Conservation (phyloP, 805 yeast genomes). For the Cyberlindnera japonica region DNA sequence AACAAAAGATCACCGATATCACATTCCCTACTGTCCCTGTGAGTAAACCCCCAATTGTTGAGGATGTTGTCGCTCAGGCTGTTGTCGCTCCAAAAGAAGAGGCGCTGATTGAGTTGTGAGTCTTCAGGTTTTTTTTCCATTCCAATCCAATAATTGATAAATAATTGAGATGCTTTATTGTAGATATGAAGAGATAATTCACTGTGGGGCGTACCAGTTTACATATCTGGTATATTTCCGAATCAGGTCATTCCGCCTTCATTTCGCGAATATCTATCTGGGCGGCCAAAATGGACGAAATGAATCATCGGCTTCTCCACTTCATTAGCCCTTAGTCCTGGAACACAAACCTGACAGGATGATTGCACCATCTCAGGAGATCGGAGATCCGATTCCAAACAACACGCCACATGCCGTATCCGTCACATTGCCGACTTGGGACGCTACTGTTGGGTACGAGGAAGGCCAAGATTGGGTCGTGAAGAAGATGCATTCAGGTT, state of each 20-base stretch:
- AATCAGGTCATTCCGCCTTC: neutral
- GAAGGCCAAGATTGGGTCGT: slow-evolving; percentile 84
- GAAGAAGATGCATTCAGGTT: slow-evolving; percentile 75
- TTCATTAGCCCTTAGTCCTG: neutral
- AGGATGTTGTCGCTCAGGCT: slow-evolving; percentile 8
- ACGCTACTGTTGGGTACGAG: slow-evolving; percentile 86
- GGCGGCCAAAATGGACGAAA: too few species aligned
- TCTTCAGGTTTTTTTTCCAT: too few species aligned
- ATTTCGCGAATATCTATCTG: too few species aligned
- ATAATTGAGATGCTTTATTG: too few species aligned
- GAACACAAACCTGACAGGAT: slow-evolving; percentile 6
- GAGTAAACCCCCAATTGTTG: slow-evolving; percentile 22
- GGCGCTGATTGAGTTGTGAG: slow-evolving; percentile 32
- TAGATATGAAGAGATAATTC: too few species aligned
- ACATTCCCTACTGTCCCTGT: slow-evolving; percentile 41
- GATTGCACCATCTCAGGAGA: slow-evolving; percentile 29
- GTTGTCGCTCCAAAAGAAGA: slow-evolving; percentile 21
- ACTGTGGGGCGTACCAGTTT: too few species aligned
- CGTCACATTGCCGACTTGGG: slow-evolving; percentile 95
- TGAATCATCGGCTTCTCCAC: too few species aligned
- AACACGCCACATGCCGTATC: slow-evolving; percentile 92
- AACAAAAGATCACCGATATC: slow-evolving; percentile 31
- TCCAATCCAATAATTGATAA: too few species aligned
- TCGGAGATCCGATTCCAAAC: slow-evolving; percentile 87
- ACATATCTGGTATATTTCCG: neutral